phyloP scores from a whole-genome alignment of 441 rosid species.

The Pelargonium fulgidum region DNA sequence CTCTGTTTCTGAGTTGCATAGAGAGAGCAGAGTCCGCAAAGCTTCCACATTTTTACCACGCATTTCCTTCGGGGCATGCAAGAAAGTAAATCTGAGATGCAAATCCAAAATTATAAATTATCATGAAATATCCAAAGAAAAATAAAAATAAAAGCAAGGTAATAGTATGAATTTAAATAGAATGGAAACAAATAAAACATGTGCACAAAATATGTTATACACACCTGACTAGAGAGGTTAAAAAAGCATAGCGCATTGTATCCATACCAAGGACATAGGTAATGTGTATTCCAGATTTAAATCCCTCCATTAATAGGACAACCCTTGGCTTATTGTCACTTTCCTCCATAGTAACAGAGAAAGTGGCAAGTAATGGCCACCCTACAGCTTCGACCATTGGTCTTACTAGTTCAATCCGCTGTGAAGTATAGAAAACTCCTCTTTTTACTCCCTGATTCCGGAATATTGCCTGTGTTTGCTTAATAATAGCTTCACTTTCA shows the following conservation, averaged over 20 bases:
- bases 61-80: constrained; percentile 99
- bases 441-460: constrained; percentile 78
- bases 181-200: too few relatives aligned
- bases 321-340: constrained; percentile 92
- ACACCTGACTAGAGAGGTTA: constrained; percentile 93
- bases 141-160: constrained; percentile 10
- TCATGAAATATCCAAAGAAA: constrained; percentile 18
- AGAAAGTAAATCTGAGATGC: constrained; percentile 80
- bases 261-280: constrained; percentile 94
- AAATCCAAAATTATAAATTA: constrained; percentile 26
- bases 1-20: constrained; percentile 72
- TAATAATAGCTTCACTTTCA: constrained; percentile 83
- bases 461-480: constrained; percentile 91
- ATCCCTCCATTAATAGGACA: constrained; percentile 97
- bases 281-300: constrained; percentile 93
- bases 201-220: too few relatives aligned
- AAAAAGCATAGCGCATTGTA: constrained; percentile 98
- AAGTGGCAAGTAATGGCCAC: constrained; percentile 96
- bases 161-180: constrained; percentile 8
- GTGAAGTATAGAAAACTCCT: constrained; percentile 81
- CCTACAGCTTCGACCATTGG: constrained; percentile 99
- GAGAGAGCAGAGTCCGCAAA: constrained; percentile 69
- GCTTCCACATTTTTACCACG: constrained; percentile 98
- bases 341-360: constrained; percentile 92
- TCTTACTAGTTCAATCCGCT: constrained; percentile 72